These are phyloP conservation scores for Aurantiochytrium sp. DNA, from an alignment of 108 stramenopile species.

Conservation along the genomic window DNA sequence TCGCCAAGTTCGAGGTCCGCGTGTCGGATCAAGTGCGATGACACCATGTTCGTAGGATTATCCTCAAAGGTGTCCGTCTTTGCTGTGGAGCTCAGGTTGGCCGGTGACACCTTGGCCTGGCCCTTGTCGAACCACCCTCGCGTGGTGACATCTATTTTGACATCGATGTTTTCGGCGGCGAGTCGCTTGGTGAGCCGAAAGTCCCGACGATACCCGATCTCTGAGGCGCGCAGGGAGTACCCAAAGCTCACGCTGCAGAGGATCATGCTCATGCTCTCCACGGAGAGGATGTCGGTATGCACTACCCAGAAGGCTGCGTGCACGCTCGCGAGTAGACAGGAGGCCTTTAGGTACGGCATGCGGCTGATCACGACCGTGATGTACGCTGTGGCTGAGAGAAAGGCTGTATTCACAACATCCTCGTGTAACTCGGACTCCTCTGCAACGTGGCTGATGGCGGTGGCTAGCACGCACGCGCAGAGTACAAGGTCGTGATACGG, in stretches of 20 bases:
- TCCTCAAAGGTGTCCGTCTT: not conserved
- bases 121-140: not conserved
- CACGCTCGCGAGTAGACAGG: not conserved
- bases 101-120: not conserved
- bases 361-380: not conserved
- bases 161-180: constrained; percentile 23
- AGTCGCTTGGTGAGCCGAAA: not conserved
- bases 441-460: not conserved
- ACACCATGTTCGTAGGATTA: not conserved
- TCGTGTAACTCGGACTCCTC: not conserved
- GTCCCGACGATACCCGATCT: not conserved
- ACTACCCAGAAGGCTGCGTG: not conserved
- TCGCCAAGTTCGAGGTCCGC: not conserved
- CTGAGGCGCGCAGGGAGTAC: not conserved
- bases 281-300: not conserved
- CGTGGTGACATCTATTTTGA: not conserved
- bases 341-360: not conserved
- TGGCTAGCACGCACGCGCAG: not conserved
- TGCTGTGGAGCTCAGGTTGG: not conserved
- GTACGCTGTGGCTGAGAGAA: not conserved
- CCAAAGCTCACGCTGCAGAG: not conserved
- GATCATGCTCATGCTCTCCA: not conserved
- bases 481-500: not conserved
- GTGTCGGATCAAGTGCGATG: not conserved
- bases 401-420: not conserved